Conservation (phyloP, 805 yeast species). For the Priceomyces medius region DNA sequence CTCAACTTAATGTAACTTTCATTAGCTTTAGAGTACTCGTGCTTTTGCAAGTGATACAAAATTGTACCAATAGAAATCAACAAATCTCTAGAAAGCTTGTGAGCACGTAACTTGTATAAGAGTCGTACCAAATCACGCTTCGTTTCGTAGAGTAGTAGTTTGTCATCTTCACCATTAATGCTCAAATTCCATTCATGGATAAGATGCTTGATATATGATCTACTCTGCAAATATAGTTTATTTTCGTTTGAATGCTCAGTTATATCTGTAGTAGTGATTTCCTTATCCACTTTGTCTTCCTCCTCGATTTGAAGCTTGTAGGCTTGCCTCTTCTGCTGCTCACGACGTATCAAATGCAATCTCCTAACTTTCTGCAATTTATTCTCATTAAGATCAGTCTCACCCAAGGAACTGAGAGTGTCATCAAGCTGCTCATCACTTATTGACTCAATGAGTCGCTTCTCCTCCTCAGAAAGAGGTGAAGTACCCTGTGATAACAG, state of each 20-base stretch:
- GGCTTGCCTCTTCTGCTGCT: constrained; percentile 17
- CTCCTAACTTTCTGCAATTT: constrained; percentile 18
- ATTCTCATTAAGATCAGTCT: constrained; percentile 6
- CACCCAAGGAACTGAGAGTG: constrained; percentile 14
- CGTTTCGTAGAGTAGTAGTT: constrained; percentile 28
- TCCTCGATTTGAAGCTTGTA: constrained; percentile 26
- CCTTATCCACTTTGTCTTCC: constrained; percentile 18
- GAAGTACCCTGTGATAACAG: background rate
- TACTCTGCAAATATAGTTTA: constrained; percentile 38
- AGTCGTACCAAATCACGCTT: constrained; percentile 52
- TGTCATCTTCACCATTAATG: constrained; percentile 9
- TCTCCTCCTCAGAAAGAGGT: constrained; percentile 1
- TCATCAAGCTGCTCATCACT: constrained; percentile 24
- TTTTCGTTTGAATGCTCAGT: constrained; percentile 19
- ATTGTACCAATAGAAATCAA: constrained; percentile 60
- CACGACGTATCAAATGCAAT: constrained; percentile 16
- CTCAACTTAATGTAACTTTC: constrained; percentile 73
- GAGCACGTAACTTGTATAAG: constrained; percentile 36
- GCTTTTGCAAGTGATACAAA: constrained; percentile 56
- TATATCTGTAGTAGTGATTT: constrained; percentile 31
- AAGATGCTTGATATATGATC: constrained; percentile 48
- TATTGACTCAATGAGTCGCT: constrained; percentile 12
- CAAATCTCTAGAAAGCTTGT: constrained; percentile 42
- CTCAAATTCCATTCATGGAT: constrained; percentile 43
- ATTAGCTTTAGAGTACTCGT: constrained; percentile 52